Evolutionary conservation across 2,329 filamentous ascomycete genomes (phyloP), one percentile per base, ranked within the genome.

Genomic region (Aureobasidium sp.): DNA sequence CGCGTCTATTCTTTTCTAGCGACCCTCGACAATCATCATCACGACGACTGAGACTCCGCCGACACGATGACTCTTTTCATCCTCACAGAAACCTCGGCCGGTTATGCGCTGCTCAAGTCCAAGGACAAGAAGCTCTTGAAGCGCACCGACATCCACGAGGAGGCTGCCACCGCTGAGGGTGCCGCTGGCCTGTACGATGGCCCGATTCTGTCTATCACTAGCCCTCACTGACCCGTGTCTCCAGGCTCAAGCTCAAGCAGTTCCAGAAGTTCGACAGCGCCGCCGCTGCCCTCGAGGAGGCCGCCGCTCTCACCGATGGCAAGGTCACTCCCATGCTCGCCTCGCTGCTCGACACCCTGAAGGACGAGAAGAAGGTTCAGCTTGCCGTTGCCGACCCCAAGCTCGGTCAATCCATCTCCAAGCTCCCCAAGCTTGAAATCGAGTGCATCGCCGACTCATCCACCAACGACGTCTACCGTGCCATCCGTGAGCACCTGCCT

Each of bases 111-210:
- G 76, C 91, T 99, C 81, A 97, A 99, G 83, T 89, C 93, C 70
- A 91, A 92, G 76, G 93, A 97, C 84, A 97, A 97, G 86, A 97
- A 97, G 82, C 84, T 97, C 63, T 82, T 99, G 67, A 94, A 96
- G 77, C 87, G 89, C 72, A 89, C 93, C 77, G 86, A 92, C 72
- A 78, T 96, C 66, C 83, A 84, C 59, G 82, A 85, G 66, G 86
- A 94, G 74, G 82, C 91, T 65, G 83, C 86, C 67, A 89, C 88
- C 63, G 86, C 91, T 39, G 91, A 97, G 76, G 89, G 89, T 70
- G 85, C 96, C 66, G 90, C 91, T 70, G 88, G 89, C 70, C 85
- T 96, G 88, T 63, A 61, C 59, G 59, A 34, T 6, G 2, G 10
- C 3, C 42, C 6, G 16, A 2, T 7, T 7, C n/a, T 21, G 7